Conservation (phyloP, 176 grass and related monocot species). For the Juncus inflexus region DNA sequence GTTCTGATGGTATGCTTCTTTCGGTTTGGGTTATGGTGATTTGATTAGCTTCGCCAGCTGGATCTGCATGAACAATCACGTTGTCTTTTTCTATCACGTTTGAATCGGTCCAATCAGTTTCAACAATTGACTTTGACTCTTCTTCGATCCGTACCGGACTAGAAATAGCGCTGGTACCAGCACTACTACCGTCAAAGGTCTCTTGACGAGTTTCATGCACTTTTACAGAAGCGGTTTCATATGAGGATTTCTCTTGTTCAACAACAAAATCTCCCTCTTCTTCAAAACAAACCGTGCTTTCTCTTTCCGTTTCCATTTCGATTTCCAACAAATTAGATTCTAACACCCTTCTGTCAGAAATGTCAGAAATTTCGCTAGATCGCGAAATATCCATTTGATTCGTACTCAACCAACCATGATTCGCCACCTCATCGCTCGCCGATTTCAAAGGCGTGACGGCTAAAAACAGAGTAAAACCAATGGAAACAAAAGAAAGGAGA, state of each 20-base stretch:
- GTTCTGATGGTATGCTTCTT: conserved; percentile 51
- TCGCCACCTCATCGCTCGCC: conserved; percentile 52
- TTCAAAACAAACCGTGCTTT: conserved; percentile 27
- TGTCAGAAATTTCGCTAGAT: not conserved
- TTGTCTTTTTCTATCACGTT: too few relatives aligned
- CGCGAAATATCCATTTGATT: not conserved
- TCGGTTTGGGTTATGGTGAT: conserved; percentile 22
- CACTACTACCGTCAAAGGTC: conserved; percentile 50
- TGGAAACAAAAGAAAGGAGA: conserved; percentile 51
- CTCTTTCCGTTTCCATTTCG: not conserved
- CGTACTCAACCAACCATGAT: conserved; percentile 36
- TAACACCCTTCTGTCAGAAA: conserved; percentile 28
- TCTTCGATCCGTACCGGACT: conserved; percentile 43
- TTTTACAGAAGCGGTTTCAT: conserved; percentile 14
- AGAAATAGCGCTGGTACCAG: conserved; percentile 36
- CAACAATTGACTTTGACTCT: conserved; percentile 51
- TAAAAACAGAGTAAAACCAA: conserved; percentile 66
- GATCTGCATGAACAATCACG: not conserved
- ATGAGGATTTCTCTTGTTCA: conserved; percentile 29
- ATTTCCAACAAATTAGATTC: conserved; percentile 23
- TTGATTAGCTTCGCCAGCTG: conserved; percentile 6
- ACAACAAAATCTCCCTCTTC: conserved; percentile 50
- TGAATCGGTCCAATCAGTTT: conserved; percentile 43
- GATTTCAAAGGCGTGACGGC: conserved; percentile 88
- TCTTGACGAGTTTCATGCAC: conserved; percentile 41